Evolutionary conservation across 441 rosid species (phyloP), one percentile per base, ranked within the genome.

Genomic region (Melastoma candidum): DNA sequence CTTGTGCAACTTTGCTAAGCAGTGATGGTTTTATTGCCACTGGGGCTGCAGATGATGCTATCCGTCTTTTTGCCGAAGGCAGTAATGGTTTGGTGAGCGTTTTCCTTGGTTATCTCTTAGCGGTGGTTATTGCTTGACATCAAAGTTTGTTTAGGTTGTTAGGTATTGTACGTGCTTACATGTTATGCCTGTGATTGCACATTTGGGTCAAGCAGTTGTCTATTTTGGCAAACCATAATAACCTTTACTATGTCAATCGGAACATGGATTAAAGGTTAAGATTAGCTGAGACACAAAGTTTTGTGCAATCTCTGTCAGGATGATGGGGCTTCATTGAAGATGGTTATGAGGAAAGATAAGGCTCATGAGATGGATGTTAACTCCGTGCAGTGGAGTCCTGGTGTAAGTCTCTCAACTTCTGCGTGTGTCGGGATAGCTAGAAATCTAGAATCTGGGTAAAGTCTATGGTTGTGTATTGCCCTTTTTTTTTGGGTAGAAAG

Each of bases 41-140:
- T 74, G 98, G 92, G 68, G 97, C 95, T 44, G 98, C 95, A 44
- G 98, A 88, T 79, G 85, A 88, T 79, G 95, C 95, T 32, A 70
- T 93, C 47, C 67, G 86, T 26, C 69, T 84, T 70, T 93, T 88
- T 68, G 80, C 67, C 53, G 81, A 77, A 68, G 67, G 68, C 67
- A 75, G 69, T 64, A 71, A 70, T 58, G 77, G 62, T 64, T 71
- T 56, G 74, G 98, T 88, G 80, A 48, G 66, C 51, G 49, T 46
- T 41, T 32, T 12, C 2, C 7, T 47, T 25, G 58, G 57, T 43
- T 63, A 57, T 29, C 51, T 11, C 47, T 57, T 41, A 3, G 56
- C 63, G 4, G 51, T 57, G 47, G 47, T 51, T 24, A 62, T 44
- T 26, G 48, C 39, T 22, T 10, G 56, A 47, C 4, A 26, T 24